A percentile compares a stretch with the other conserved stretches of the same genome.
phyloP scores from a whole-genome alignment of 2,329 filamentous ascomycete species.

The Didymellaceae sp. region DNA sequence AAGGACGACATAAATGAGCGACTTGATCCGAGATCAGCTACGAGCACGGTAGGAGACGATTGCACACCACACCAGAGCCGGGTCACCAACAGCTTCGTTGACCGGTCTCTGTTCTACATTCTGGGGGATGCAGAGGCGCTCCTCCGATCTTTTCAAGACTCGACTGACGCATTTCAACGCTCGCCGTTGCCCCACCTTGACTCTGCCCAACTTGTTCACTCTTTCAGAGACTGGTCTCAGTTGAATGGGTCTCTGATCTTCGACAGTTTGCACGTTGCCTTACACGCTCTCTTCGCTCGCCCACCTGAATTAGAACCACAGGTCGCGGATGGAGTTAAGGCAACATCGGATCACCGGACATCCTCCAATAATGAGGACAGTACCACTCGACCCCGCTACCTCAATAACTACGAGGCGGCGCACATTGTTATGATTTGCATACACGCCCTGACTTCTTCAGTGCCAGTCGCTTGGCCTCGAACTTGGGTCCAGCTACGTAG shows the following conservation, averaged over 20 bases:
- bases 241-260: slow-evolving; percentile 46
- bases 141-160: slow-evolving; percentile 44
- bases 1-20: slow-evolving; percentile 33
- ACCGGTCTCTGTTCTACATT: slow-evolving; percentile 44
- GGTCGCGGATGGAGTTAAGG: slow-evolving; percentile 30
- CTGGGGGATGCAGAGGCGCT: slow-evolving; percentile 42
- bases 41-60: slow-evolving; percentile 28
- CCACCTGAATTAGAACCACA: slow-evolving; percentile 43
- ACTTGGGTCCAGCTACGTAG: slow-evolving; percentile 48
- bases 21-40: slow-evolving; percentile 18
- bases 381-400: slow-evolving; percentile 24
- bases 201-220: slow-evolving; percentile 34
- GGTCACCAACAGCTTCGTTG: slow-evolving; percentile 32
- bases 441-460: slow-evolving; percentile 47
- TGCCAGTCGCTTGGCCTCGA: slow-evolving; percentile 40
- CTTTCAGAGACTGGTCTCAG: slow-evolving; percentile 44
- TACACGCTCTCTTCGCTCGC: slow-evolving; percentile 43
- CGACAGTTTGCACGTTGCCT: slow-evolving; percentile 43
- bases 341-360: slow-evolving; percentile 22
- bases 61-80: slow-evolving; percentile 23
- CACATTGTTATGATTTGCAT: slow-evolving; percentile 52
- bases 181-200: slow-evolving; percentile 47
- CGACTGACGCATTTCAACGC: slow-evolving; percentile 26
- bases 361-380: background rate
- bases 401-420: slow-evolving; percentile 46